Conservation (phyloP, 1,139 yeast species). For the Yarrowia galli region DNA sequence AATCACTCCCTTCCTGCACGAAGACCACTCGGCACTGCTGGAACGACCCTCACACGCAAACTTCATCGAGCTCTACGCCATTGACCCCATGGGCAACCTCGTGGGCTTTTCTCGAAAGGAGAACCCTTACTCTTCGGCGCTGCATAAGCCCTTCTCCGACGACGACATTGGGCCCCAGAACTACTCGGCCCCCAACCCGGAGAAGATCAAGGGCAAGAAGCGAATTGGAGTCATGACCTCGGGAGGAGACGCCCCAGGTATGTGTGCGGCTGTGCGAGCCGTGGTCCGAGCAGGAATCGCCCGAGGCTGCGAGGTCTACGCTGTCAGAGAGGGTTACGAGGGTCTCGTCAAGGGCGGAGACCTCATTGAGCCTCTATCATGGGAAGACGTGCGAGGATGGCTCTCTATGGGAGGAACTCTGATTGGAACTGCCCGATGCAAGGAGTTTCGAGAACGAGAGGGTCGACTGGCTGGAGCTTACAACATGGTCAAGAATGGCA, state of each 20-base stretch:
- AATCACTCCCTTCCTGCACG: neutral
- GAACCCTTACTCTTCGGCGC: conserved; percentile 49
- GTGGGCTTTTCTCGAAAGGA: conserved; percentile 61
- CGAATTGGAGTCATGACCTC: conserved; percentile 95
- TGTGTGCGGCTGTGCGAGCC: conserved; percentile 95
- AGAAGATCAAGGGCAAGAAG: conserved; percentile 41
- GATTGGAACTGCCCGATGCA: conserved; percentile 95
- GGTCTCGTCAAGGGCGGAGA: conserved; percentile 87
- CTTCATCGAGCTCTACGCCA: conserved; percentile 57
- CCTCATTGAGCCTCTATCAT: conserved; percentile 74
- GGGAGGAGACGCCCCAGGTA: conserved; percentile 99
- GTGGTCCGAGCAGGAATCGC: conserved; percentile 90
- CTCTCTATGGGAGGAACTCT: conserved; percentile 91
- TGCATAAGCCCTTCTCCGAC: conserved; percentile 27
- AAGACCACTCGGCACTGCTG: neutral
- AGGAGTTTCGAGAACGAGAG: conserved; percentile 78
- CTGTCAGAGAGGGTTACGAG: conserved; percentile 92
- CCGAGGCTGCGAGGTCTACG: conserved; percentile 93
- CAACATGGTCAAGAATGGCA: conserved; percentile 85
- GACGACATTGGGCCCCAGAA: conserved; percentile 20
- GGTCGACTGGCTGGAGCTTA: conserved; percentile 86
- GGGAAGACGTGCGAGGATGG: conserved; percentile 96
- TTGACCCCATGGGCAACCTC: conserved; percentile 68
- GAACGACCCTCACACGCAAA: conserved; percentile 47
- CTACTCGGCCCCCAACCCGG: conserved; percentile 18